These are phyloP conservation scores for Dentipellis sp. DNA, from an alignment of 768 basidiomycete species.

Conservation along the genomic window DNA sequence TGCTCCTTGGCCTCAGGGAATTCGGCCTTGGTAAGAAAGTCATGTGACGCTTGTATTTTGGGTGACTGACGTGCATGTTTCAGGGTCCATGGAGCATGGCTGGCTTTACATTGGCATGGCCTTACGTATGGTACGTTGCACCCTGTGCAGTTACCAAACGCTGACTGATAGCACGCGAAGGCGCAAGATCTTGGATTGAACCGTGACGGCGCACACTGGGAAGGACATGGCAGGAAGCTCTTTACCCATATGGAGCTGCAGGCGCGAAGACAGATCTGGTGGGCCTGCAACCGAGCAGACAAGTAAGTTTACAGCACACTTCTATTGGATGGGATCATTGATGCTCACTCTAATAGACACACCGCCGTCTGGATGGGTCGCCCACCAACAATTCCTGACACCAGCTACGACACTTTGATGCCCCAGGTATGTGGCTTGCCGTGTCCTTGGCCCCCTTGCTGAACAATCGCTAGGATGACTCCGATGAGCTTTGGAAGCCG, in stretches of 20 bases:
- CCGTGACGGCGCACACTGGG: constrained; percentile 70
- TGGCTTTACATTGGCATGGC: constrained; percentile 86
- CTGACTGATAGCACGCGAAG: constrained; percentile 24
- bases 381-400: constrained; percentile 57
- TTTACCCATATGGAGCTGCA: constrained; percentile 60
- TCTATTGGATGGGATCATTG: background rate
- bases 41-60: background rate
- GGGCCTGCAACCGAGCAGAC: constrained; percentile 64
- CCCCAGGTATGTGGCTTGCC: constrained; percentile 32
- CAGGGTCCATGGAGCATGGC: constrained; percentile 67
- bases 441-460: constrained; percentile 19
- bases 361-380: constrained; percentile 73
- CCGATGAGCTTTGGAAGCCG: constrained; percentile 45
- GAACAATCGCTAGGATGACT: constrained; percentile 32
- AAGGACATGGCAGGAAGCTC: constrained; percentile 46
- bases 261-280: constrained; percentile 71
- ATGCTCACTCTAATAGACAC: constrained; percentile 32
- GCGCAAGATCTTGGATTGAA: constrained; percentile 78
- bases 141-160: background rate
- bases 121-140: constrained; percentile 51
- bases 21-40: constrained; percentile 61
- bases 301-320: constrained; percentile 33
- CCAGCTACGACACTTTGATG: constrained; percentile 59
- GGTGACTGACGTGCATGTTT: background rate
- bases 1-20: constrained; percentile 76